Percentiles rank a stretch among this genome's conserved stretches.
Evolutionary conservation across 495 filamentous ascomycete genomes (phyloP).

Genomic region (Hyaloscypha bicolor): DNA sequence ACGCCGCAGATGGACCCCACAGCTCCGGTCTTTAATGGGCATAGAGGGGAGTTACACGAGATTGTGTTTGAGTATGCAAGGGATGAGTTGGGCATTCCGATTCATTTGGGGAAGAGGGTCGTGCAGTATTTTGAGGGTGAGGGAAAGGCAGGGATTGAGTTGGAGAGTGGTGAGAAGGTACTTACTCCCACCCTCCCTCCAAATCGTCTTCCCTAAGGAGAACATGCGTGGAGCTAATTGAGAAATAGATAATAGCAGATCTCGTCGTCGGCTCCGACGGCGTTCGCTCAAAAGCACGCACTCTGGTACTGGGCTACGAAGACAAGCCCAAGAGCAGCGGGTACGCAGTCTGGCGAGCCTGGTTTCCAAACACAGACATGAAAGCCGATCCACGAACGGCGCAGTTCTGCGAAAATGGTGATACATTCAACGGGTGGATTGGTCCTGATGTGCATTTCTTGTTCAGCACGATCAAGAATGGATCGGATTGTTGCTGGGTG

Average conservation of each 20-base stretch:
- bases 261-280: constrained; percentile 66
- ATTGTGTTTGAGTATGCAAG: constrained; percentile 60
- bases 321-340: constrained; percentile 60
- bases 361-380: constrained; percentile 65
- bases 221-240: constrained; percentile 49
- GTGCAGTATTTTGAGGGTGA: constrained; percentile 61
- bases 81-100: constrained; percentile 55
- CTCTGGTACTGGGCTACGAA: constrained; percentile 62
- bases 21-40: constrained; percentile 55
- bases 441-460: constrained; percentile 68
- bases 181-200: neutral
- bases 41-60: constrained; percentile 63
- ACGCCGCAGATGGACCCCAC: constrained; percentile 41
- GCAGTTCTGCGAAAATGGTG: constrained; percentile 19
- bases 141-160: constrained; percentile 54
- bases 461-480: constrained; percentile 61
- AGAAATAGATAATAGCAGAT: constrained; percentile 43
- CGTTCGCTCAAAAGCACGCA: constrained; percentile 58
- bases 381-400: constrained; percentile 51
- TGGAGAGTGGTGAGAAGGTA: constrained; percentile 55
- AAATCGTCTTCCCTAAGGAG: constrained; percentile 7
- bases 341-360: constrained; percentile 62
- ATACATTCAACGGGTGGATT: constrained; percentile 58
- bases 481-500: constrained; percentile 70
- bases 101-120: constrained; percentile 56